Percentiles rank a stretch among this genome's conserved stretches.
Conservation (phyloP, 108 stramenopile genomes). For the Fragilariopsis cylindrus region DNA sequence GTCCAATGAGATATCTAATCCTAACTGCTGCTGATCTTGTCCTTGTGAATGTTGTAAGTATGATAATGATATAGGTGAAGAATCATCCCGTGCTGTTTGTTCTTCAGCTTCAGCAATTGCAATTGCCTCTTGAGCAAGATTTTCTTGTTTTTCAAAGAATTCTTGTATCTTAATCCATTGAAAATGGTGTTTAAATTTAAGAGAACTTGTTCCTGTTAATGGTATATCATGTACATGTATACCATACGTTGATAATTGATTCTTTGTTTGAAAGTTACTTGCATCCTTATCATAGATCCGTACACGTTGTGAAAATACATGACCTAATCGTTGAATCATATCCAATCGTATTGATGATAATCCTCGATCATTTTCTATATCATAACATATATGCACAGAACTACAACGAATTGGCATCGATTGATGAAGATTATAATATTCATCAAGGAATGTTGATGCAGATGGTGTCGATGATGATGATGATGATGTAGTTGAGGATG, state of each 20-base stretch:
- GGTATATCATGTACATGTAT: constrained; percentile 25
- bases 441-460: not conserved
- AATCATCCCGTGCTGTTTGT: too few species aligned
- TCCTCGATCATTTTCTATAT: not conserved
- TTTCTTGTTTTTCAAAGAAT: not conserved
- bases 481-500: too few species aligned
- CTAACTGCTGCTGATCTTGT: too few species aligned
- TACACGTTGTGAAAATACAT: not conserved
- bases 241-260: constrained; percentile 26
- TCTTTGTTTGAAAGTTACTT: constrained; percentile 1
- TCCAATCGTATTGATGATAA: too few species aligned
- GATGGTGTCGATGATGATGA: too few species aligned
- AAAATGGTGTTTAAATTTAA: constrained; percentile 15
- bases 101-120: too few species aligned
- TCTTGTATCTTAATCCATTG: constrained; percentile 27
- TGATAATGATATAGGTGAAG: too few species aligned
- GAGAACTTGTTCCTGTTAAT: not conserved
- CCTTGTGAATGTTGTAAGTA: too few species aligned
- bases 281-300: constrained; percentile 1
- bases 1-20: too few species aligned
- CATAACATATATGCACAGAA: not conserved
- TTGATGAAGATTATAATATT: not conserved
- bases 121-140: too few species aligned
- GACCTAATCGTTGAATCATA: too few species aligned
- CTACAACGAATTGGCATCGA: constrained; percentile 9